Evolutionary conservation across 495 filamentous ascomycete species (phyloP).

Genomic region (Parmelia sp.): DNA sequence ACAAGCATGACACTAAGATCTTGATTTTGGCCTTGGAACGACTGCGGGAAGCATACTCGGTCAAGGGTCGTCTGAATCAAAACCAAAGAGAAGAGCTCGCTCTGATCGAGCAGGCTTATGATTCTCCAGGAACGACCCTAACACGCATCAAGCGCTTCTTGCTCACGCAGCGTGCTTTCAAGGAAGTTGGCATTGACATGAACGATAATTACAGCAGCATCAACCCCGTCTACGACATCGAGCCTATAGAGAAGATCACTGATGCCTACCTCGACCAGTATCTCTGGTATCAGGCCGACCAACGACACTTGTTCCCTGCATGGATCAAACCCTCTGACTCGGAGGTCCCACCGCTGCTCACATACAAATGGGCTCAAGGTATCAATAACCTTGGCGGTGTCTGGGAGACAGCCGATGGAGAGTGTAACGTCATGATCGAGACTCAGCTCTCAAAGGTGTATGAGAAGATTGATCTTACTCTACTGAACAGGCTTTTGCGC

Average conservation of each 20-base stretch:
- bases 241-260: slow-evolving; percentile 99
- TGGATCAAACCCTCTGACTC: slow-evolving; percentile 99
- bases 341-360: slow-evolving; percentile 92
- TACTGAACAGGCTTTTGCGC: slow-evolving; percentile 86
- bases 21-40: slow-evolving; percentile 93
- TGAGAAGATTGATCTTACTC: slow-evolving; percentile 96
- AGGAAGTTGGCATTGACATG: slow-evolving; percentile 99
- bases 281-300: slow-evolving; percentile 98
- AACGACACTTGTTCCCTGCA: slow-evolving; percentile 93
- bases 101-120: slow-evolving; percentile 96
- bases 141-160: slow-evolving; percentile 97
- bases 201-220: slow-evolving; percentile 99
- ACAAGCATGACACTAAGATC: slow-evolving; percentile 99
- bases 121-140: slow-evolving; percentile 92
- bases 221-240: slow-evolving; percentile 98
- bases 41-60: slow-evolving; percentile 91
- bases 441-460: slow-evolving; percentile 98
- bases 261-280: slow-evolving; percentile 99
- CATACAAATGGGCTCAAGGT: slow-evolving; percentile 99
- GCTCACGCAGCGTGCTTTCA: slow-evolving; percentile 94
- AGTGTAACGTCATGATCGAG: slow-evolving; percentile 99
- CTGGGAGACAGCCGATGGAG: slow-evolving; percentile 90
- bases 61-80: slow-evolving; percentile 95
- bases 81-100: slow-evolving; percentile 96
- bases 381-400: slow-evolving; percentile 99